Base-by-base conservation (phyloP, 441 rosid species). In the Breynia disticha region DNA sequence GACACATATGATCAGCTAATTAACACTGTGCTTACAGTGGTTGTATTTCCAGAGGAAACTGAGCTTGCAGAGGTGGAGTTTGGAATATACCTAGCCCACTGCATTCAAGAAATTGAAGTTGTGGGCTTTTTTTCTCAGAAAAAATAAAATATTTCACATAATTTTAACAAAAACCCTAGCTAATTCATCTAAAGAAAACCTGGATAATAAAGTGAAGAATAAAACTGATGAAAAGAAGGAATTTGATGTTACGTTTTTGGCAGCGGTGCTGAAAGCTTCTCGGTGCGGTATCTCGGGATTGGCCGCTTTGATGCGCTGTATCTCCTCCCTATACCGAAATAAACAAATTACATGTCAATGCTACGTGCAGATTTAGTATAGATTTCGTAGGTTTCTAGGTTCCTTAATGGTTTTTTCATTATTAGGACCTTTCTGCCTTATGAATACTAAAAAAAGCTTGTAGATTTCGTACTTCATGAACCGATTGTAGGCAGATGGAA, bases 41-140 rank as follows among this genome's bases (percentile, higher is more conserved):
- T 71, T 61, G 53, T 68, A 76, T 72, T 68, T 56, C 90, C 78
- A 16, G 90, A 76, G n/a, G 88, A 76, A 67, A 73, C 57, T 14
- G 96, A 64, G 47, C 82, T 76, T 5, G 67, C 61, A 50, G 90
- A 45, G 69, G 53, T 13, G 24, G 98, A 76, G 51, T 80, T 77
- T 58, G 98, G 98, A 52, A 89, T 72, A 78, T 89, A 89, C 84
- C 95, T 82, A 46, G 98, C 95, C 97, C 96, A 93, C 98, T 91
- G 64, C 46, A 52, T 20, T 38, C 11, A 38, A 41, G 22, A 16
- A 51, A 16, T 20, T 3, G 15, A 51, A 2, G 10, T 28, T 10
- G 17, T 50, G 21, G 9, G 1, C 10, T 17, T 19, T 19, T 21
- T 5, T 21, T 51, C 7, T 51, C 16, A n/a, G 19, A 1, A 19